Percentiles rank a stretch among this genome's conserved stretches.
Evolutionary conservation across 805 yeast genomes (phyloP).

Genomic region (Candida yuanshanica): DNA sequence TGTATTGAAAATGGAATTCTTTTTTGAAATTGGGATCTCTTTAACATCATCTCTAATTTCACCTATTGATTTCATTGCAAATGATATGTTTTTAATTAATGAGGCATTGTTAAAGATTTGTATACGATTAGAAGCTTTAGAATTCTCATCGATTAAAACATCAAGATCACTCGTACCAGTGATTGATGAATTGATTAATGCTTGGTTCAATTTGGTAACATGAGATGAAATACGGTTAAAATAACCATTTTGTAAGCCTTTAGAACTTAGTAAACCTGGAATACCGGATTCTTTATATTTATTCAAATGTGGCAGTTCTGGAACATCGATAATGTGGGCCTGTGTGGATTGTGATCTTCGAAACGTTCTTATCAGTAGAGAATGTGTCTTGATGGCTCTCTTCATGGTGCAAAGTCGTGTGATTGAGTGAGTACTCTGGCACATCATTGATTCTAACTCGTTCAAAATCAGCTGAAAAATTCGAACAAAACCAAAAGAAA

Average conservation of each 20-base stretch:
- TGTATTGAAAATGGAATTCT: slow-evolving; percentile 35
- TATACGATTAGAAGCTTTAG: slow-evolving; percentile 25
- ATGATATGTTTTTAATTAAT: slow-evolving; percentile 31
- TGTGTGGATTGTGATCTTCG: slow-evolving; percentile 11
- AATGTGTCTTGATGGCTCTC: not conserved
- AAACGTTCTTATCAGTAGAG: slow-evolving; percentile 1
- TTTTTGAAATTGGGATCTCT: slow-evolving; percentile 5
- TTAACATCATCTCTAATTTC: slow-evolving; percentile 15
- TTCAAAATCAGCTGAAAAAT: too few relatives aligned
- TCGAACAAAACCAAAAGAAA: too few relatives aligned
- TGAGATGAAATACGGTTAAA: slow-evolving; percentile 36
- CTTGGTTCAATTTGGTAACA: slow-evolving; percentile 35
- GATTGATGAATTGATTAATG: slow-evolving; percentile 22
- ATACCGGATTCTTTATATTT: slow-evolving; percentile 31
- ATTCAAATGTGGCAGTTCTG: not conserved
- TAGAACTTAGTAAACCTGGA: slow-evolving; percentile 41
- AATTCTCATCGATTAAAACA: slow-evolving; percentile 20
- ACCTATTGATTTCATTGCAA: slow-evolving; percentile 30
- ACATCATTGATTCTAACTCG: too few relatives aligned
- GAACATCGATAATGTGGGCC: not conserved
- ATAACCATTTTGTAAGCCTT: slow-evolving; percentile 49
- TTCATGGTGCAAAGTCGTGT: slow-evolving; percentile 1
- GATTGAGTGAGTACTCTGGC: too few relatives aligned
- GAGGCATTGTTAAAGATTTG: slow-evolving; percentile 35
- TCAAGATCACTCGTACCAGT: slow-evolving; percentile 21